Conservation (phyloP, 495 filamentous ascomycete genomes). For the Trichoderma gamsii region DNA sequence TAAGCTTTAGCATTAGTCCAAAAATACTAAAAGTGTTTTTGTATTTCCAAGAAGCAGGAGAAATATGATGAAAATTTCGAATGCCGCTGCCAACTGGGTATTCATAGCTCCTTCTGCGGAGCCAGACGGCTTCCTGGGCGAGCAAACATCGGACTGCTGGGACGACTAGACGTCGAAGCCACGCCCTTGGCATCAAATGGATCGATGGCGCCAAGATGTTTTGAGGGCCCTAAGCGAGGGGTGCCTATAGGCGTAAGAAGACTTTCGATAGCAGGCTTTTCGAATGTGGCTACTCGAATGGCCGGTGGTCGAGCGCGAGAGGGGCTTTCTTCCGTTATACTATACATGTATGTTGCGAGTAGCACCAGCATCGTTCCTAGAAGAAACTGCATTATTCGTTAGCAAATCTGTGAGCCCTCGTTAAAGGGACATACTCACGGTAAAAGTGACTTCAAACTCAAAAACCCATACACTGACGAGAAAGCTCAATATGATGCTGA, state of each 20-base stretch:
- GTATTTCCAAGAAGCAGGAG: background rate
- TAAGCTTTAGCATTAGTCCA: background rate
- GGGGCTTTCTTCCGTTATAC: conserved; percentile 43
- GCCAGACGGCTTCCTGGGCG: background rate
- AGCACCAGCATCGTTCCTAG: conserved; percentile 72
- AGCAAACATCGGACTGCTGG: conserved; percentile 14
- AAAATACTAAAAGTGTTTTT: background rate
- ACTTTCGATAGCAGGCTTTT: conserved; percentile 58
- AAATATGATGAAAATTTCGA: background rate
- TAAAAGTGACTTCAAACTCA: conserved; percentile 61
- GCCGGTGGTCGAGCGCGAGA: conserved; percentile 56
- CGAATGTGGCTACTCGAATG: conserved; percentile 67
- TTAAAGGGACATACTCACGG: conserved; percentile 47
- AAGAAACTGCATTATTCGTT: conserved; percentile 57
- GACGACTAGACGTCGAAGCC: conserved; percentile 7
- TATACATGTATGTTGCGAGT: conserved; percentile 79
- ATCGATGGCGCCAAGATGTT: background rate
- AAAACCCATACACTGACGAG: conserved; percentile 81
- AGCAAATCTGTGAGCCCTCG: conserved; percentile 6
- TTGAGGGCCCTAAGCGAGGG: background rate
- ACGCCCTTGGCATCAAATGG: conserved; percentile 15
- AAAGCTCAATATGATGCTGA: conserved; percentile 80
- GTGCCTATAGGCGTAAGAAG: conserved; percentile 4
- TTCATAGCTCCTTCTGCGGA: conserved; percentile 3
- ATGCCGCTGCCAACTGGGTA: background rate